A percentile compares a stretch with the other conserved stretches of the same genome.
These are phyloP conservation scores for Fusarium devonianum DNA, from an alignment of 2,329 filamentous ascomycete species.

Conservation along the genomic window DNA sequence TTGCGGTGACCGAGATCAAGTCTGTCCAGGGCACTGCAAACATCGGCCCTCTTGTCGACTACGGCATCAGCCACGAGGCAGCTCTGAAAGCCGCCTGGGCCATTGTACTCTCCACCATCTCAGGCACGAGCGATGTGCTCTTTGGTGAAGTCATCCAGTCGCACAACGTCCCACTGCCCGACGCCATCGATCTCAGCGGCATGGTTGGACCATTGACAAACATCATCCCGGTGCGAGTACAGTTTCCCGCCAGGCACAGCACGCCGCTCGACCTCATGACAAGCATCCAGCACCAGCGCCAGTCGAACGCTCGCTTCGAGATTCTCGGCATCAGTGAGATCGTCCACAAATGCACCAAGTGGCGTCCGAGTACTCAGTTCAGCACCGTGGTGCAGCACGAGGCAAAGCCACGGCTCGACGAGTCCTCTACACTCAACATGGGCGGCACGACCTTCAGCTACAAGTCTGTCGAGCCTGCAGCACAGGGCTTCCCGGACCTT, in stretches of 20 bases:
- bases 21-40: conserved; percentile 51
- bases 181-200: conserved; percentile 62
- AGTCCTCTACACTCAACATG: conserved; percentile 53
- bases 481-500: conserved; percentile 54
- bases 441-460: conserved; percentile 56
- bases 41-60: conserved; percentile 50
- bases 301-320: conserved; percentile 57
- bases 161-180: conserved; percentile 52
- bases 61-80: conserved; percentile 58
- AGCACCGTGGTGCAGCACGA: conserved; percentile 63
- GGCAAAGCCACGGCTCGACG: conserved; percentile 40
- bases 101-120: conserved; percentile 59
- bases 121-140: conserved; percentile 58
- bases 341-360: conserved; percentile 60
- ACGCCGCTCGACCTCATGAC: conserved; percentile 59
- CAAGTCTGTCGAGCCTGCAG: conserved; percentile 49
- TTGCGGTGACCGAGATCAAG: conserved; percentile 44
- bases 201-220: conserved; percentile 58
- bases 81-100: conserved; percentile 67
- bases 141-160: conserved; percentile 63
- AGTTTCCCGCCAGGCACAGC: conserved; percentile 52
- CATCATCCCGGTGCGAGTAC: conserved; percentile 57
- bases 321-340: conserved; percentile 60
- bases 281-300: conserved; percentile 57
- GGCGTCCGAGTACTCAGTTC: conserved; percentile 62